These are phyloP conservation scores for Hypoxylon sp. DNA, from an alignment of 2,329 filamentous ascomycete genomes.

Conservation along the genomic window DNA sequence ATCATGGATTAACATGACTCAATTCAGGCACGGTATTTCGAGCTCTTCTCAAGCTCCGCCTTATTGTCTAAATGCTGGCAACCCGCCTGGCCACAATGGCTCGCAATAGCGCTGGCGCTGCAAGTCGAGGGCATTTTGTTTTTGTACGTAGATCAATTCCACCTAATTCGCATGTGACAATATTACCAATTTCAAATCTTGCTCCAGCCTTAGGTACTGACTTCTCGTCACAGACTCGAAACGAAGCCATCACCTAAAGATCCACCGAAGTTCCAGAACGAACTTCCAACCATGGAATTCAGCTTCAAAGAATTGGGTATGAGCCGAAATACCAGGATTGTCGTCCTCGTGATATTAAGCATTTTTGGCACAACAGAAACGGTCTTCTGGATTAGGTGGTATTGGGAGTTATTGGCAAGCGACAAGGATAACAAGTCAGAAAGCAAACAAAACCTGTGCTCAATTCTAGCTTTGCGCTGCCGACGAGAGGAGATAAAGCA, in stretches of 20 bases:
- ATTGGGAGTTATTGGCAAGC: constrained; percentile 43
- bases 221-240: constrained; percentile 15
- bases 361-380: constrained; percentile 52
- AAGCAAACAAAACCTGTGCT: constrained; percentile 24
- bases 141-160: constrained; percentile 9
- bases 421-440: constrained; percentile 24
- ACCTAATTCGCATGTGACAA: constrained; percentile 17
- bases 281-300: constrained; percentile 42
- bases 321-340: constrained; percentile 46
- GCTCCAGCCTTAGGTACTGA: constrained; percentile 26
- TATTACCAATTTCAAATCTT: background rate
- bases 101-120: constrained; percentile 28
- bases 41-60: background rate
- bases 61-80: constrained; percentile 24
- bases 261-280: constrained; percentile 20
- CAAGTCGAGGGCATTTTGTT: constrained; percentile 15
- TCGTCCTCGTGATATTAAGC: constrained; percentile 46
- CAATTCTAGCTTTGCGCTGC: constrained; percentile 3
- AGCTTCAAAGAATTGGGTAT: constrained; percentile 49
- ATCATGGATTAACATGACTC: constrained; percentile 9
- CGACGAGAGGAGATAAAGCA: constrained; percentile 1
- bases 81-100: constrained; percentile 15
- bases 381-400: constrained; percentile 49
- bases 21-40: background rate
- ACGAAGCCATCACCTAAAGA: constrained; percentile 20